Evolutionary conservation across 2,329 filamentous ascomycete genomes (phyloP), one percentile per base, ranked within the genome.

Genomic region (Tolypocladium capitatum): DNA sequence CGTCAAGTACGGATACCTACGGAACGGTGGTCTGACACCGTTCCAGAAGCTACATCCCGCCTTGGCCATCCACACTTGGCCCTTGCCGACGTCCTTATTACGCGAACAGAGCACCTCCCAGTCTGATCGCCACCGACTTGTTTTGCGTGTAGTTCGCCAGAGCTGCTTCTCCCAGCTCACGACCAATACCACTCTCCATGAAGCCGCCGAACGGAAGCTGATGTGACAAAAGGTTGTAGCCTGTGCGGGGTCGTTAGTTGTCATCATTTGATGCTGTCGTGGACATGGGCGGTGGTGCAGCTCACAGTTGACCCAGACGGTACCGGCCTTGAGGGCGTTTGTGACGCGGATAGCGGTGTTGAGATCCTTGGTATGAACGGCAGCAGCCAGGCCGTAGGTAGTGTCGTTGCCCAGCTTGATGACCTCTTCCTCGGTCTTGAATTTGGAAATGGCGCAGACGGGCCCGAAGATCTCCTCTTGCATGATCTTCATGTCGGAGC

Each of bases 381-480:
- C 87, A 47, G 87, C 83, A 50, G 87, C 87, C 41, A 94, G 79
- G 60, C 88, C 88, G 71, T 91, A 94, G 55, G 69, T 79, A 60
- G 79, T 83, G 69, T 80, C 73, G 75, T 94, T 92, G 55, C 78
- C 85, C 46, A 85, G 68, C 55, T 74, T 70, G 67, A 94, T 81
- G 53, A 80, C 86, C 48, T 94, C 88, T 35, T 83, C 84, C 71
- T 86, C 83, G 56, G 76, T 80, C 73, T 83, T 84, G 77, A 94
- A 94, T 73, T 91, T 94, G 71, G 83, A 76, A 57, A 94, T 83
- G 59, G 84, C 77, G 71, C 81, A 86, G 54, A 94, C 88, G 50
- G 88, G 88, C 54, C 88, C 88, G 64, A 94, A 94, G 65, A 94
- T 92, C 72, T 94, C 88, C 71, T 94, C 86, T 67, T 87, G 79